Conservation (phyloP, 257 asterid species). For the Gentiana macrophylla region DNA sequence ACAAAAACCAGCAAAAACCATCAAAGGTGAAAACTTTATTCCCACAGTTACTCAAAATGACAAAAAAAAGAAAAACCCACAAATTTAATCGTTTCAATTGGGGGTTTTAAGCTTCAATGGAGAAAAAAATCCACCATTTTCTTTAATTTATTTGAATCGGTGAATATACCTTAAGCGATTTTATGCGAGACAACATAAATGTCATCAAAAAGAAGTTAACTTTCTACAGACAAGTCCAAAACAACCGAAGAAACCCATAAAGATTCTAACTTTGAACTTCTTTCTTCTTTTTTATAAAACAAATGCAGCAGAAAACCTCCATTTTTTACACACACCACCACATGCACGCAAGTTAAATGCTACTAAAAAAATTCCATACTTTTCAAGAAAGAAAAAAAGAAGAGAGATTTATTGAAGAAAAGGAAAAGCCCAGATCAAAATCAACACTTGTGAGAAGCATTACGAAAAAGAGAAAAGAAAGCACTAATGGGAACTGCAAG, state of each 20-base stretch:
- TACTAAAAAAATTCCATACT: background rate
- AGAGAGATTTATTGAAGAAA: background rate
- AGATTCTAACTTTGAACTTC: constrained; percentile 9
- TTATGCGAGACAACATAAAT: no score
- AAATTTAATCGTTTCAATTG: background rate
- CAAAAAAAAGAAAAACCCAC: background rate
- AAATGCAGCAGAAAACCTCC: background rate
- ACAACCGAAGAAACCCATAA: no score
- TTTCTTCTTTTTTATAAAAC: background rate
- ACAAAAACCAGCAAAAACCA: no score
- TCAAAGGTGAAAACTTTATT: background rate
- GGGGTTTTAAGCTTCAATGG: background rate
- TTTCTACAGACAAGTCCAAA: no score
- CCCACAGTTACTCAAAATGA: background rate
- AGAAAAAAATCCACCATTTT: no score
- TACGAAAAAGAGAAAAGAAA: constrained; percentile 4
- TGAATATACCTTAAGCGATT: no score
- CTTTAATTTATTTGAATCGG: no score
- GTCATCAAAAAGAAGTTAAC: no score
- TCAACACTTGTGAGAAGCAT: background rate
- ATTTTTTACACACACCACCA: constrained; percentile 1
- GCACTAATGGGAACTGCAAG: constrained; percentile 7
- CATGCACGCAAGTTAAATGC: constrained; percentile 3
- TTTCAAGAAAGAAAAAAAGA: background rate
- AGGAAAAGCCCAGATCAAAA: background rate